Evolutionary conservation across 2,329 filamentous ascomycete species (phyloP).

Genomic region (Nemania bipapillata): DNA sequence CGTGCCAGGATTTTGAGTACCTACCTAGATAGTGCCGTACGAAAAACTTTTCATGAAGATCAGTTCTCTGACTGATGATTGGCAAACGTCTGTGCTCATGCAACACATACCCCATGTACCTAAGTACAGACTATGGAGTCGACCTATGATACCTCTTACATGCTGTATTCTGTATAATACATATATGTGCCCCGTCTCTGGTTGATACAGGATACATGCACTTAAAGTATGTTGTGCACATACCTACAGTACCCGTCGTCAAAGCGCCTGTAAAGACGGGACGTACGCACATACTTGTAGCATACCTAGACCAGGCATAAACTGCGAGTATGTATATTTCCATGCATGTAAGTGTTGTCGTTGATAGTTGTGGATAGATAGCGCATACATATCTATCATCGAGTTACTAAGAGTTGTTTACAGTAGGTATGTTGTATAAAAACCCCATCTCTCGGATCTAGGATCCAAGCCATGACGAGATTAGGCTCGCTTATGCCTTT

Average conservation of each 20-base stretch:
- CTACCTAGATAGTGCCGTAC: not conserved
- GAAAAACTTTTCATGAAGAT: constrained; percentile 19
- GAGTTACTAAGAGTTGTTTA: not conserved
- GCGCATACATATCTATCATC: not conserved
- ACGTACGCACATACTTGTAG: not conserved
- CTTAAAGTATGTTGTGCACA: too few species aligned
- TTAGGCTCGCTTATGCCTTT: constrained; percentile 9
- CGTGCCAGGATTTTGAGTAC: constrained; percentile 5
- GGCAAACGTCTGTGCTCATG: constrained; percentile 23
- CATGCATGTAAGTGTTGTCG: not conserved
- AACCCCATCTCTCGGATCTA: not conserved
- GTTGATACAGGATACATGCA: too few species aligned
- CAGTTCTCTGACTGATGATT: not conserved
- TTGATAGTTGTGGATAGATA: too few species aligned
- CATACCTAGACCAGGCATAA: too few species aligned
- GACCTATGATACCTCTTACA: constrained; percentile 21
- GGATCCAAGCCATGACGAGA: not conserved
- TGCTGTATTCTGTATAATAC: too few species aligned
- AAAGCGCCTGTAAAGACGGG: constrained; percentile 14
- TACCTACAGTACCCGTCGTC: constrained; percentile 2
- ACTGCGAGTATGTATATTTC: not conserved
- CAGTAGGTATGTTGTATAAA: not conserved
- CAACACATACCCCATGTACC: too few species aligned
- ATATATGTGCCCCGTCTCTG: too few species aligned
- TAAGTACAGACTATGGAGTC: constrained; percentile 6